Base-by-base conservation (phyloP, 2,329 filamentous ascomycete species). In the Diplodia sapinea region DNA sequence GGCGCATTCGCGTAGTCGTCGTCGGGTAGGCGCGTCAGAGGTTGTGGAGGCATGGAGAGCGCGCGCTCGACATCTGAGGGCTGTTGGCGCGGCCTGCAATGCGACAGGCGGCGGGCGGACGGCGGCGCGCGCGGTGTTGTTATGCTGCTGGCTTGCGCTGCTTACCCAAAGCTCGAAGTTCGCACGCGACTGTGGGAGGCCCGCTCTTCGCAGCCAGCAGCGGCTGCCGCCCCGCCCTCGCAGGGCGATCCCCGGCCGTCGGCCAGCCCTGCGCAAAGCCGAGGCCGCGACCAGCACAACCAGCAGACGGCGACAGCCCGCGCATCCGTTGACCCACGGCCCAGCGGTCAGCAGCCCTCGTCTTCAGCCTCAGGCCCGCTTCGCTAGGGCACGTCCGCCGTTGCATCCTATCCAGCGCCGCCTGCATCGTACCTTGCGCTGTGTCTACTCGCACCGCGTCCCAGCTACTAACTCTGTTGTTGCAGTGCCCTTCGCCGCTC, bases 1-100 rank as follows among this genome's bases (percentile, higher is more conserved):
- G 66, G 66, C 66, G 65, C 65, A 67, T 61, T 64, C 66, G 66
- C 57, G 59, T 64, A 54, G 47, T 59, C 66, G 43, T 64, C 36
- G 55, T 64, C 66, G 59, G 66, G 40, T 64, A 51, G 38, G 57
- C 36, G 66, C 66, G 66, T 64, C 66, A 64, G 65, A 23, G 64
- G 29, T 26, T 57, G 66, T 56, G 50, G 57, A 55, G 59, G 57
- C 59, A 64, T 68, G 59, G 66, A 64, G 51, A 68, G 59, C 59
- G 59, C 47, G 59, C 31, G 43, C 36, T 43, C 20, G 63, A 47
- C 50, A 56, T 55, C 50, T 43, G 55, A 38, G 54, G 49, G 43
- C 43, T 29, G 31, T 15, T 12, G 33, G 31, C 49, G 62, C 62
- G 49, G 43, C 49, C 26, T 50, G 26, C 51, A 9, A n/a, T 49